phyloP scores from a whole-genome alignment of 2,329 filamentous ascomycete species.

The Shiraia bambusicola region DNA sequence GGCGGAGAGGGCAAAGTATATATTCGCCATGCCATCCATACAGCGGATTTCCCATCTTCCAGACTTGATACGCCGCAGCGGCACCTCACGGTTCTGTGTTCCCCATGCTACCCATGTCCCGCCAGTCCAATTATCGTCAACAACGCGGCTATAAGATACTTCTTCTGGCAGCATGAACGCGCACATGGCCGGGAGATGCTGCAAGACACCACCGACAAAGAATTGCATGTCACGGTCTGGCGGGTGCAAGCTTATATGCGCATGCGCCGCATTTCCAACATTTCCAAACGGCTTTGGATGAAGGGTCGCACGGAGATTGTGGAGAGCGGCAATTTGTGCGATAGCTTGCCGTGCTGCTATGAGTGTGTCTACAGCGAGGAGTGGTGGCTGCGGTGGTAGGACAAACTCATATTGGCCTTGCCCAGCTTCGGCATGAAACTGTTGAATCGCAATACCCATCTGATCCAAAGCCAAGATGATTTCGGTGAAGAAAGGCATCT shows the following conservation, averaged over 20 bases:
- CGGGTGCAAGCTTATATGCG: slow-evolving; percentile 67
- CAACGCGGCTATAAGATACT: slow-evolving; percentile 68
- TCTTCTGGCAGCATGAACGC: slow-evolving; percentile 69
- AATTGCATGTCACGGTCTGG: slow-evolving; percentile 61
- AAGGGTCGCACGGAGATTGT: slow-evolving; percentile 68
- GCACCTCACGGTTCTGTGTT: slow-evolving; percentile 75
- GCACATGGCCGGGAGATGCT: slow-evolving; percentile 64
- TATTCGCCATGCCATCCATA: slow-evolving; percentile 77
- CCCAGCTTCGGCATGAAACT: slow-evolving; percentile 73
- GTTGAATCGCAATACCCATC: slow-evolving; percentile 67
- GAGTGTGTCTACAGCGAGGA: slow-evolving; percentile 70
- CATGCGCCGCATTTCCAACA: slow-evolving; percentile 68
- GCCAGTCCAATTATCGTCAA: slow-evolving; percentile 73
- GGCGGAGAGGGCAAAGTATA: slow-evolving; percentile 68
- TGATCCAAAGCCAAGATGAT: slow-evolving; percentile 62
- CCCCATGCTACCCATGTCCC: slow-evolving; percentile 80
- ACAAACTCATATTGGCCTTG: slow-evolving; percentile 78
- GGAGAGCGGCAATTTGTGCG: slow-evolving; percentile 61
- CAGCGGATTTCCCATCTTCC: slow-evolving; percentile 78
- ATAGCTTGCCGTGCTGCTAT: slow-evolving; percentile 72
- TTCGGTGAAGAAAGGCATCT: slow-evolving; percentile 63
- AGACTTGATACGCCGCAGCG: slow-evolving; percentile 65
- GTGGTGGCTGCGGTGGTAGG: slow-evolving; percentile 61
- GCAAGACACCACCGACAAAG: slow-evolving; percentile 67
- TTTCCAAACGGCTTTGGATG: slow-evolving; percentile 68